These are phyloP conservation scores for Kluyveromyces wickerhamii DNA, from an alignment of 805 yeast species.

Conservation along the genomic window DNA sequence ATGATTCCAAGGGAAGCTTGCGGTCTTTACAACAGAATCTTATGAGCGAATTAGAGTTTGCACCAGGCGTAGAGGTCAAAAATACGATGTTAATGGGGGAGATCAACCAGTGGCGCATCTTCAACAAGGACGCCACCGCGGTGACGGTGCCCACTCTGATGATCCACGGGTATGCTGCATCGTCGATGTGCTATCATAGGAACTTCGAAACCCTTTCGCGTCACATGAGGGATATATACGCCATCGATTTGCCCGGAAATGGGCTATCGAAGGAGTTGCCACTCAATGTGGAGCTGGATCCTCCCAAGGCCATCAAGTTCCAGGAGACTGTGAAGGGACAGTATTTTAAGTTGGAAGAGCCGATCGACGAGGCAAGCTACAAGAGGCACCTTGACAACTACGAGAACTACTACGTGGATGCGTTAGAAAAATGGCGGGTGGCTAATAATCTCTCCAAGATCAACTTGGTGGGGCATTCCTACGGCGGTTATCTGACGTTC, in stretches of 20 bases:
- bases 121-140: slow-evolving; percentile 14
- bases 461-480: slow-evolving; percentile 67
- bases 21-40: slow-evolving; percentile 18
- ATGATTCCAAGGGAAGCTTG: slow-evolving; percentile 7
- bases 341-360: slow-evolving; percentile 13
- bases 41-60: slow-evolving; percentile 14
- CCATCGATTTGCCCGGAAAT: slow-evolving; percentile 65
- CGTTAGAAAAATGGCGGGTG: slow-evolving; percentile 59
- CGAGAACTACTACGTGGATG: slow-evolving; percentile 48
- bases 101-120: slow-evolving; percentile 29
- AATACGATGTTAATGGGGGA: slow-evolving; percentile 18
- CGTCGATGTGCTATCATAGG: slow-evolving; percentile 70
- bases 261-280: slow-evolving; percentile 42
- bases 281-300: slow-evolving; percentile 29
- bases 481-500: slow-evolving; percentile 67
- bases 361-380: slow-evolving; percentile 14
- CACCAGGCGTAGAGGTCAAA: slow-evolving; percentile 10
- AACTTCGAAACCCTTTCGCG: slow-evolving; percentile 49
- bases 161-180: slow-evolving; percentile 92
- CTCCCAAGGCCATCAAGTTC: slow-evolving; percentile 14
- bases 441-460: slow-evolving; percentile 42
- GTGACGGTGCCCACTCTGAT: slow-evolving; percentile 39
- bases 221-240: slow-evolving; percentile 50
- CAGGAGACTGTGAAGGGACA: slow-evolving; percentile 1
- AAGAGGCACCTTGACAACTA: slow-evolving; percentile 29